A percentile compares a stretch with the other conserved stretches of the same genome.
Conservation (phyloP, 2,329 filamentous ascomycete genomes). For the Colletotrichum sublineola region DNA sequence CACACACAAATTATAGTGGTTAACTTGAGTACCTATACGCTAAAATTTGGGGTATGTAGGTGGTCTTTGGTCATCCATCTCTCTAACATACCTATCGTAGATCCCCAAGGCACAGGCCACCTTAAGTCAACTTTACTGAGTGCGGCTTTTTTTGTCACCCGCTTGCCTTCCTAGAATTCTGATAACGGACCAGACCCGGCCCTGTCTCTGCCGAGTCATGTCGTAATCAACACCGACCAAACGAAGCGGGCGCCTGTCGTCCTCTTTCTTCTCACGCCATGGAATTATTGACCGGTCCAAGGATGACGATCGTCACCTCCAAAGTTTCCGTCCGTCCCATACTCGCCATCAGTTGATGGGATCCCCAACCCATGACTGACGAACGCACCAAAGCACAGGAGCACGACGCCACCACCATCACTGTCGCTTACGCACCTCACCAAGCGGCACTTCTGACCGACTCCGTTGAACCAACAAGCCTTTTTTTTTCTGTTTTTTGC, state of each 20-base stretch:
- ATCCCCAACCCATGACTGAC: neutral
- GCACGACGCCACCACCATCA: neutral
- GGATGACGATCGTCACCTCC: neutral
- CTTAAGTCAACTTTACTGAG: too few species aligned
- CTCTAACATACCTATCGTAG: too few species aligned
- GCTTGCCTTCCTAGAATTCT: constrained; percentile 14
- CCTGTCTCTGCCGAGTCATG: constrained; percentile 36
- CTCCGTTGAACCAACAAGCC: neutral
- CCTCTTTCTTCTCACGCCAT: neutral
- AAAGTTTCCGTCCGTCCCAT: constrained; percentile 16
- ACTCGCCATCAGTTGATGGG: neutral
- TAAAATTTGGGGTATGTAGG: too few species aligned
- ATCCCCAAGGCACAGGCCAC: too few species aligned
- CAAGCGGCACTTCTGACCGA: neutral
- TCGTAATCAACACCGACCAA: neutral
- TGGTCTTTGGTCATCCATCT: too few species aligned
- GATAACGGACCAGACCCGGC: constrained; percentile 21
- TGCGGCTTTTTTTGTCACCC: too few species aligned
- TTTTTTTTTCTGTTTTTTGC: neutral
- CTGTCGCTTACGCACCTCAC: neutral
- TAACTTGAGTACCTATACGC: too few species aligned
- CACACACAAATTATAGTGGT: too few species aligned
- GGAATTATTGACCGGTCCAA: neutral
- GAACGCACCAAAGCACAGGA: constrained; percentile 1
- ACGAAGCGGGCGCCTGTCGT: neutral